phyloP scores from a whole-genome alignment of 345 rosid species.

The Turritis glabra region DNA sequence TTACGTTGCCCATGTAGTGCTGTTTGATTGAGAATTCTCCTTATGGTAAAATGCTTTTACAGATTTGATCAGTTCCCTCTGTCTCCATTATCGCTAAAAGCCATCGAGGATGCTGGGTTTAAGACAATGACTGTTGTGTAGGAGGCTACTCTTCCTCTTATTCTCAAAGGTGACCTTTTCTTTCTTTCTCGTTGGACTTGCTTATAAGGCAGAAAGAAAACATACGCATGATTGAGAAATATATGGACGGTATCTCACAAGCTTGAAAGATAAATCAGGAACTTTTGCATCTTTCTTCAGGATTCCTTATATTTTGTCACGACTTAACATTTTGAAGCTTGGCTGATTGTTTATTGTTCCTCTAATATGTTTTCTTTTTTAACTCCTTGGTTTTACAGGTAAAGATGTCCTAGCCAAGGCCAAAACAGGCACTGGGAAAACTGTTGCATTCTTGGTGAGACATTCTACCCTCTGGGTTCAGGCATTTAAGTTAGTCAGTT shows the following conservation, averaged over 20 bases:
- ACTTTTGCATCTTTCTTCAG: conserved; percentile 12
- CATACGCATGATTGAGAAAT: not conserved
- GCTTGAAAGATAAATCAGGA: not conserved
- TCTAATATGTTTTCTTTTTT: not conserved
- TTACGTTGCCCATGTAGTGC: conserved; percentile 4
- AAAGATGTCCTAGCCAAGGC: conserved; percentile 99
- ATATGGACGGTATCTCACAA: not conserved
- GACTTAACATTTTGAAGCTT: conserved; percentile 9
- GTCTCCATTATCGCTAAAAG: conserved; percentile 81
- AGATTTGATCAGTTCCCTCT: conserved; percentile 84
- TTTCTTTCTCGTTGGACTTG: not conserved
- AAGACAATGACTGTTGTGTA: conserved; percentile 93
- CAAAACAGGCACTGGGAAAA: conserved; percentile 97
- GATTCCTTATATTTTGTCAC: not conserved
- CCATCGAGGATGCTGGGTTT: conserved; percentile 82
- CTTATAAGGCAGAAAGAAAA: conserved; percentile 3
- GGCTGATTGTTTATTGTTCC: conserved; percentile 1
- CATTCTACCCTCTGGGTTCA: conserved; percentile 13
- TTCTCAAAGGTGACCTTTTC: conserved; percentile 64
- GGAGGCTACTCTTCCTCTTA: conserved; percentile 88
- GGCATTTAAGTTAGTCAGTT: not conserved
- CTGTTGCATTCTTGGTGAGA: conserved; percentile 96
- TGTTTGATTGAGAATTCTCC: not conserved
- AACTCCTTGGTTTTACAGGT: conserved; percentile 46
- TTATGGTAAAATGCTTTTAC: conserved; percentile 33